Evolutionary conservation across 2,329 filamentous ascomycete genomes (phyloP), one percentile per base, ranked within the genome.

Genomic region (Alternaria gansuensis): DNA sequence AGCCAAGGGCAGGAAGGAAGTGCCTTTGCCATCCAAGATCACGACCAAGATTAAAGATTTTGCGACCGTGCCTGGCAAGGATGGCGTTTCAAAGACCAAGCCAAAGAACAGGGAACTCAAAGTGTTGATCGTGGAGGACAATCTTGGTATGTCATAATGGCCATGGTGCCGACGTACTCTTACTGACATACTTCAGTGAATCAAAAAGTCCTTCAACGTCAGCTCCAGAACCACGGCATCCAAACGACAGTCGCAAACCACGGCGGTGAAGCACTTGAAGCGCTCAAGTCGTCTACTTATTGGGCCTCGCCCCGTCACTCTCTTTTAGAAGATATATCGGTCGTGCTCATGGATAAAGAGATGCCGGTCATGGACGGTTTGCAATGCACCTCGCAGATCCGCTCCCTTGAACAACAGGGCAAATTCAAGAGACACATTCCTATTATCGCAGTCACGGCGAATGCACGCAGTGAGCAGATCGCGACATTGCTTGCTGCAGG

Each of bases 131-230:
- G 81, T 83, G 2, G 76, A 78, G 60, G 76, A 78, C 54, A 78
- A 78, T 52, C 65, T 77, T 13, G 75, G 74, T 77, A 62, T 39
- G 66, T 46, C 13, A 24, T 11, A 31, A 24, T n/a, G 1, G 11
- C 14, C 29, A 8, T 4, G 10, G 8, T 29, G 5, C 14, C 23
- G 10, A 11, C 11, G 4, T 33, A 29, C 10, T n/a, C 24, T 7
- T 33, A 28, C 24, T 51, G 33, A 59, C 55, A 59, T 43, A 54
- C 28, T 11, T 1, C 24, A 82, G 81, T 84, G 13, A 82, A 82
- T 57, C 81, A 83, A 64, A 78, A 75, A 34, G 82, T 84, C 11
- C 75, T 84, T 14, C 78, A 80, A 57, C 82, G 82, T 51, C 82
- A 84, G 59, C 80, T 84, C 26, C 76, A 78, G 53, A 83, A 82